Evolutionary conservation across 2,329 filamentous ascomycete genomes (phyloP), one percentile per base, ranked within the genome.

Genomic region (Aureobasidium sp.): DNA sequence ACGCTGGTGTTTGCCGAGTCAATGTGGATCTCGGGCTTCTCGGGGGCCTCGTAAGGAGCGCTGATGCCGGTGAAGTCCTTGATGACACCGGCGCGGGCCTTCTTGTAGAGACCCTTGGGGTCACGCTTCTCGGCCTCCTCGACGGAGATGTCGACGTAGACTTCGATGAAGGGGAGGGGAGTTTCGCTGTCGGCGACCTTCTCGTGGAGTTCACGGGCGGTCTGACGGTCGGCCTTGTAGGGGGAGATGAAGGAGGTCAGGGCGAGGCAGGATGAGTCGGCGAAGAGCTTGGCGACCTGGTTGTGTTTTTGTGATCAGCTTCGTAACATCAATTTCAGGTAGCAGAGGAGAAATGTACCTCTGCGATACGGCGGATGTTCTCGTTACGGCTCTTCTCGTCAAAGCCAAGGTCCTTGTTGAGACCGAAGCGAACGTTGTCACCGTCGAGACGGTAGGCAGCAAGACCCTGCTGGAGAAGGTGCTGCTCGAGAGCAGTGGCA

Each of bases 401-500:
- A 81, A 97, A 99, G 16, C 93, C 93, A 11, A 99, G 84, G 79
- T 97, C 93, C 78, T 95, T 96, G 85, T 97, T 99, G 68, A 99
- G 83, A 16, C 94, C 94, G 79, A 97, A 97, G 64, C 94, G 93
- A 67, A 99, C 88, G 78, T 99, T 99, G 83, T 99, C 94, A 71
- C 93, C 94, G 77, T 99, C 94, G 34, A 99, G 87, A 59, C 94
- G 87, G 83, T 99, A 99, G 64, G 92, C 89, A 61, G 87, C 80
- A 57, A 94, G 80, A 47, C 87, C 88, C 11, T 90, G 83, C 75
- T 96, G 91, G 61, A 99, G 85, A 37, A 99, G 87, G 76, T 97
- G 91, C 80, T 97, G 93, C 81, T 99, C 94, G 44, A 99, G 89
- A 16, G 94, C 94, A 3, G 91, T 96, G 61, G 94, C 94, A 65